Percentiles rank a stretch among this genome's conserved stretches.
Evolutionary conservation across 495 filamentous ascomycete genomes (phyloP).

Genomic region (Neurospora africana): DNA sequence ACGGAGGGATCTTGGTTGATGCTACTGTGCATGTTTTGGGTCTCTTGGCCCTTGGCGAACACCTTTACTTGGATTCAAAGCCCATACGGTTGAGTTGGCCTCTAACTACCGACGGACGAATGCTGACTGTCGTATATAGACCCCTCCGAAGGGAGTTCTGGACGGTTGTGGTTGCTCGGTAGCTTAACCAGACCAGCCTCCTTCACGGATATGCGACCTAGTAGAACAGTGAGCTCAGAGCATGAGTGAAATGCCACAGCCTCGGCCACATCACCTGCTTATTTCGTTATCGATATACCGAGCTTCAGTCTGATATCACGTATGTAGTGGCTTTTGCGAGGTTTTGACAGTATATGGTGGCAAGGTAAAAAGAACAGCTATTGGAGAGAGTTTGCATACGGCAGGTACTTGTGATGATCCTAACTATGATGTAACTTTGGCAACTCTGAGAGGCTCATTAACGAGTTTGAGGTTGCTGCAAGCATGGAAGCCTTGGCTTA

Average conservation of each 20-base stretch:
- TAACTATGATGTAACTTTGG: neutral
- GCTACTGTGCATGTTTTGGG: neutral
- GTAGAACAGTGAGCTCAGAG: neutral
- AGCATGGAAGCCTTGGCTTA: too few relatives aligned
- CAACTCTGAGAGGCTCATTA: too few relatives aligned
- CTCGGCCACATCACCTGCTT: neutral
- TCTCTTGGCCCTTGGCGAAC: neutral
- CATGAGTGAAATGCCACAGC: neutral
- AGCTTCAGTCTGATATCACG: neutral
- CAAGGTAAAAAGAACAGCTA: neutral
- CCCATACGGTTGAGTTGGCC: neutral
- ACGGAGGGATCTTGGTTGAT: neutral
- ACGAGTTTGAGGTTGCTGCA: too few relatives aligned
- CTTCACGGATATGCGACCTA: neutral
- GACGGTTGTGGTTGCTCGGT: neutral
- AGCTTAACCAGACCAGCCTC: neutral
- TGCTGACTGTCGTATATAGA: neutral
- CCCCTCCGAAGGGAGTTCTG: neutral
- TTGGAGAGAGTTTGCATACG: neutral
- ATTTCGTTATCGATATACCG: neutral
- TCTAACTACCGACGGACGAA: neutral
- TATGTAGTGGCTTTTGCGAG: neutral
- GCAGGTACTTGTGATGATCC: neutral
- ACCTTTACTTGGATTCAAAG: neutral
- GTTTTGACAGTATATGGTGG: neutral